Percentiles rank a stretch among this genome's conserved stretches.
These are phyloP conservation scores for Prinsepia uniflora DNA, from an alignment of 306 rosid genomes.

Conservation along the genomic window DNA sequence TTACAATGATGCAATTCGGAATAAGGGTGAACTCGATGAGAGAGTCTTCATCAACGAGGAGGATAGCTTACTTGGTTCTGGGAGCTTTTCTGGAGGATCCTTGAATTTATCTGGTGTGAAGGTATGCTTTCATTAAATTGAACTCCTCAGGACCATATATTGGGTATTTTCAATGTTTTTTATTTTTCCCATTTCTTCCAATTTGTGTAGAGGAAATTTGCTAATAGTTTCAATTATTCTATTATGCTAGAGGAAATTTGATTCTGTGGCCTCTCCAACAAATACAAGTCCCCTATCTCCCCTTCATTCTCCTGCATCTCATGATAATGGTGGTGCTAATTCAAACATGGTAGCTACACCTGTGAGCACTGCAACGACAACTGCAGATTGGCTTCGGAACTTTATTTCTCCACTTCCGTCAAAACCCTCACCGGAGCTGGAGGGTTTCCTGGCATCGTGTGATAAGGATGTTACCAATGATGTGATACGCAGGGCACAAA, in stretches of 20 bases:
- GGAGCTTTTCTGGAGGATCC: conserved; percentile 70
- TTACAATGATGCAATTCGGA: conserved; percentile 55
- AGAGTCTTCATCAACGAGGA: conserved; percentile 79
- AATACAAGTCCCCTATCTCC: conserved; percentile 89
- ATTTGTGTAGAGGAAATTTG: conserved; percentile 9
- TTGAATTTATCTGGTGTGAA: conserved; percentile 56
- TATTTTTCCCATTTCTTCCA: not conserved
- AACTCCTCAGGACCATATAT: not conserved
- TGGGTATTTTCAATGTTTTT: not conserved
- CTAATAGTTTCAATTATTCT: conserved; percentile 24
- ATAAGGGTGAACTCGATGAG: conserved; percentile 84
- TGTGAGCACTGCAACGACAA: conserved; percentile 97
- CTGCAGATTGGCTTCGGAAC: conserved; percentile 98
- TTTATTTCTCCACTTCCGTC: conserved; percentile 83
- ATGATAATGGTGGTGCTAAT: conserved; percentile 49
- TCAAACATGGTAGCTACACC: conserved; percentile 84
- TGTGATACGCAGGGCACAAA: conserved; percentile 79
- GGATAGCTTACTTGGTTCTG: conserved; percentile 82
- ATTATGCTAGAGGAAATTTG: conserved; percentile 65
- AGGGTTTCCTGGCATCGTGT: conserved; percentile 72
- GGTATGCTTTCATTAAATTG: conserved; percentile 43
- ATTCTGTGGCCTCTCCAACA: conserved; percentile 69
- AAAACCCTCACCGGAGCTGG: conserved; percentile 79
- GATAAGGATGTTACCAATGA: conserved; percentile 81
- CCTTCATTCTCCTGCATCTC: conserved; percentile 72